Evolutionary conservation across 305 asterid genomes (phyloP), one percentile per base, ranked within the genome.

Genomic region (Fraxinus baroniana): DNA sequence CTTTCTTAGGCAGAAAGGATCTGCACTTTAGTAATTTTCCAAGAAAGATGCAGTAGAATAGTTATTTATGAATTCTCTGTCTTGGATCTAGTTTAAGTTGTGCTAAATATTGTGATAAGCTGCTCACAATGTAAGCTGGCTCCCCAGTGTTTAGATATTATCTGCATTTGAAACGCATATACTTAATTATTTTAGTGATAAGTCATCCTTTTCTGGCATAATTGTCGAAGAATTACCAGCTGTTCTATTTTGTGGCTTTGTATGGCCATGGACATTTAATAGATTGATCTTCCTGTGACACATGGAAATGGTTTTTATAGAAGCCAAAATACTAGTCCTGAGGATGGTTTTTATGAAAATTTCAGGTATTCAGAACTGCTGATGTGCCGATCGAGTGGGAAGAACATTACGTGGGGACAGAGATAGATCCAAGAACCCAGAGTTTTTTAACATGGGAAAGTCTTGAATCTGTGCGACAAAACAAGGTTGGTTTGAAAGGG

Each of bases 371-470:
- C 74, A 93, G 76, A 82, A 90, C 90, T 55, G 97, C 99, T 72
- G 97, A 84, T 20, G 97, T 91, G 74, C 98, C 99, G 24, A 96
- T 96, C 86, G 98, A 96, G 84, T 94, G 99, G 99, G 99, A 96
- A 85, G 98, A 94, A 82, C 99, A 96, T 85, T 96, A 83, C 82
- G 99, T 96, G 52, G 98, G 99, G 83, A 89, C 79, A 10, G 97
- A 93, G 79, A 81, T 96, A 74, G 99, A 96, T 89, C 98, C 99
- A 70, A 89, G 97, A 88, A 96, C 99, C 77, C 97, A 96, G 86
- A 96, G 99, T 89, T 96, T 96, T 84, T 91, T 96, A 18, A 96
- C 99, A 84, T 96, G 98, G 98, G 99, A 96, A 86, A 96, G 98
- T 86, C 98, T 96, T 30, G 99, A 96, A 87, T 96, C 99, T 44